These are phyloP conservation scores for Vitis rotundifolia DNA, from an alignment of 164 flowering plant species.

Conservation along the genomic window DNA sequence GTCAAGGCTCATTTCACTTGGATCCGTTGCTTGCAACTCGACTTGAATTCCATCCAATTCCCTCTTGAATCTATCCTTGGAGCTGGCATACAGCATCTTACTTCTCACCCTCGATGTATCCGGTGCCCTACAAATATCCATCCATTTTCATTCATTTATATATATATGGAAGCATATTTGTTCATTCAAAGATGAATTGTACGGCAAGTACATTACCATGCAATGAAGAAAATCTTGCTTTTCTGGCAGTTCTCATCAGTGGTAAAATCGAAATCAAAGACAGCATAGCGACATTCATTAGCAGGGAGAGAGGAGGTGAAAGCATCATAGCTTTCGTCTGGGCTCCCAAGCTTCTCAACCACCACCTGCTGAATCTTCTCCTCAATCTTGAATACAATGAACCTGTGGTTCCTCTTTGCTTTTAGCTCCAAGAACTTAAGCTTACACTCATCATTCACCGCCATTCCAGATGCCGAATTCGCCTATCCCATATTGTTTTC, in stretches of 20 bases:
- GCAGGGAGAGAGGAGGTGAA: slow-evolving; percentile 59
- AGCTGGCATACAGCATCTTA: slow-evolving; percentile 85
- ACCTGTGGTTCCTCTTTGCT: slow-evolving; percentile 65
- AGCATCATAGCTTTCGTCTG: slow-evolving; percentile 62
- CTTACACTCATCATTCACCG: slow-evolving; percentile 72
- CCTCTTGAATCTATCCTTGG: slow-evolving; percentile 85
- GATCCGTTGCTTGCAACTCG: slow-evolving; percentile 83
- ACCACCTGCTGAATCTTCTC: slow-evolving; percentile 46
- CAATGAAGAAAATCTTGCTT: slow-evolving; percentile 87
- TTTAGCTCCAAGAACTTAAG: slow-evolving; percentile 72
- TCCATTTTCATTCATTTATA: no score
- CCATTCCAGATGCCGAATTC: slow-evolving; percentile 85
- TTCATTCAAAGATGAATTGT: not conserved
- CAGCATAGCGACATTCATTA: slow-evolving; percentile 80
- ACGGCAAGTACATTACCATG: slow-evolving; percentile 48
- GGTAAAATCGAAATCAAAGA: slow-evolving; percentile 73
- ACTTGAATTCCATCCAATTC: slow-evolving; percentile 79
- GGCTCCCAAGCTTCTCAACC: slow-evolving; percentile 65
- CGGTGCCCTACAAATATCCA: slow-evolving; percentile 43
- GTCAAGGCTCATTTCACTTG: slow-evolving; percentile 81
- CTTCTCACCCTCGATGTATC: slow-evolving; percentile 67
- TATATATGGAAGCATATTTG: no score
- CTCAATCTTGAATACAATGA: slow-evolving; percentile 69
- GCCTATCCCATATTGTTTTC: slow-evolving; percentile 33
- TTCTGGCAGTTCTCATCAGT: slow-evolving; percentile 83